A percentile compares a stretch with the other conserved stretches of the same genome.
These are phyloP conservation scores for Scedosporium aurantiacum DNA, from an alignment of 2,329 filamentous ascomycete species.

Conservation along the genomic window DNA sequence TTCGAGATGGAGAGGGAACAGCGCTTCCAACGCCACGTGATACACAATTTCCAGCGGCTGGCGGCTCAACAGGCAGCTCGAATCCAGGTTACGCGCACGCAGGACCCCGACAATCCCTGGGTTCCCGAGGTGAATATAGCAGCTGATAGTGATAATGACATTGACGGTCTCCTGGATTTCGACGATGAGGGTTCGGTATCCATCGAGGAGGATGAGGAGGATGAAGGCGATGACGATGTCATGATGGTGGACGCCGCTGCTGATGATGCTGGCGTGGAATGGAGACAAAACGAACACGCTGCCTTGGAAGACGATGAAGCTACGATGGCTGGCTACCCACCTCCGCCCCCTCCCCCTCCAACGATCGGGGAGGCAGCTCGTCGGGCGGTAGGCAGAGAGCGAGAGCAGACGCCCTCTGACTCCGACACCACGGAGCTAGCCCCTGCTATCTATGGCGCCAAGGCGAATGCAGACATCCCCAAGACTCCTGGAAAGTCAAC, in stretches of 20 bases:
- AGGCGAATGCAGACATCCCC: conserved; percentile 62
- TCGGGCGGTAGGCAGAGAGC: conserved; percentile 34
- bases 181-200: conserved; percentile 24
- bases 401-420: conserved; percentile 58
- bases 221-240: conserved; percentile 43
- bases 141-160: conserved; percentile 32
- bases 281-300: conserved; percentile 49
- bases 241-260: conserved; percentile 44
- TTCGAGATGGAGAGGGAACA: conserved; percentile 22
- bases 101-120: conserved; percentile 20
- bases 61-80: conserved; percentile 13
- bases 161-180: conserved; percentile 18
- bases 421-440: conserved; percentile 61
- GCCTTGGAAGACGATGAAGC: conserved; percentile 62
- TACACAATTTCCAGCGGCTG: conserved; percentile 18
- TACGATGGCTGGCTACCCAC: conserved; percentile 64
- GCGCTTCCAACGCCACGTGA: conserved; percentile 24
- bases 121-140: conserved; percentile 31
- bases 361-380: conserved; percentile 29
- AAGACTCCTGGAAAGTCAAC: conserved; percentile 58
- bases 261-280: conserved; percentile 35
- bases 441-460: conserved; percentile 49
- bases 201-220: conserved; percentile 28
- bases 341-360: conserved; percentile 51
- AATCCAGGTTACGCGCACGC: conserved; percentile 10